A percentile compares a stretch with the other conserved stretches of the same genome.
These are phyloP conservation scores for Boletus subcaerulescens DNA, from an alignment of 768 basidiomycete genomes.

Conservation along the genomic window DNA sequence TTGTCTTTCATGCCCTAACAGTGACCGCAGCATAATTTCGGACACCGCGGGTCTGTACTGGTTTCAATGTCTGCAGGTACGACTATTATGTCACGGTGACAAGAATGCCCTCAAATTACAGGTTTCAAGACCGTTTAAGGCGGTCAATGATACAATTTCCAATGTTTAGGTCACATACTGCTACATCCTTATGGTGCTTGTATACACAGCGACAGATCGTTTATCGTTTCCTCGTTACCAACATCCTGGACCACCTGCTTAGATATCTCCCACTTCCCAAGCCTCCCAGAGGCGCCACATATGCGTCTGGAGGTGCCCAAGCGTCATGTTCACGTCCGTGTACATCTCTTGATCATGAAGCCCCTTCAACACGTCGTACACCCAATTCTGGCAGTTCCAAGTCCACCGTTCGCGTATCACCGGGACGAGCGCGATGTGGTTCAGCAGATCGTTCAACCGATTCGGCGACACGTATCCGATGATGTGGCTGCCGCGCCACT, in stretches of 20 bases:
- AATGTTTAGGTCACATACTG: background rate
- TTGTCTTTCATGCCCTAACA: too few relatives aligned
- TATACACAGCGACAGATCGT: background rate
- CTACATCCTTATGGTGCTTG: background rate
- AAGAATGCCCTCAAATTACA: background rate
- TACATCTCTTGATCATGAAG: constrained; percentile 11
- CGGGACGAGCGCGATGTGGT: constrained; percentile 11
- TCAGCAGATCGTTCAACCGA: constrained; percentile 8
- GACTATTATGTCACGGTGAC: too few relatives aligned
- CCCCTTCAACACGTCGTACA: constrained; percentile 18
- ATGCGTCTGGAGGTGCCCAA: constrained; percentile 19
- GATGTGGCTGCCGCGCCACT: constrained; percentile 23
- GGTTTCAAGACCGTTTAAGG: background rate
- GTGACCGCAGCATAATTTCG: too few relatives aligned
- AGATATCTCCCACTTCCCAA: constrained; percentile 29
- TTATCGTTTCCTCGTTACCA: too few relatives aligned
- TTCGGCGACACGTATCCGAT: constrained; percentile 19
- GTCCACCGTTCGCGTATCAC: constrained; percentile 14
- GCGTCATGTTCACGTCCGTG: constrained; percentile 15
- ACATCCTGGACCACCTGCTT: background rate
- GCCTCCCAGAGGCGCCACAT: constrained; percentile 28
- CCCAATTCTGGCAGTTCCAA: constrained; percentile 32
- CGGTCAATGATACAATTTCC: background rate
- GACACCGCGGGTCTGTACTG: too few relatives aligned
- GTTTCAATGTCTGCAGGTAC: too few relatives aligned